Base-by-base conservation (phyloP, 345 rosid genomes). In the Kernera saxatilis region DNA sequence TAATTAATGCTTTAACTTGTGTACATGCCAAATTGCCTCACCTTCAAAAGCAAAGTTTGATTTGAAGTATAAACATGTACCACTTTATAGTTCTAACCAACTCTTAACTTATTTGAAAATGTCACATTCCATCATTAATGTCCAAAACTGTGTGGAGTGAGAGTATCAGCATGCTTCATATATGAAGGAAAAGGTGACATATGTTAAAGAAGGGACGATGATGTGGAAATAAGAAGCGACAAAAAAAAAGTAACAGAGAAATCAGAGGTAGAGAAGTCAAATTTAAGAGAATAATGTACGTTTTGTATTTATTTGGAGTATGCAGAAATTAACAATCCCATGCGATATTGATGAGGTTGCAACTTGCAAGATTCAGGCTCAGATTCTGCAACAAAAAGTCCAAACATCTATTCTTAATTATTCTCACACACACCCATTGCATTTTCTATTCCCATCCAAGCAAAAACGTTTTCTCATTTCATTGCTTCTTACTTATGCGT, bases 301-400 rank as follows among this genome's bases (percentile, higher is more conserved):
- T 70, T 63, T 63, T 55, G 60, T 54, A 50, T 32, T 51, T 60
- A 43, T 52, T 60, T 60, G 74, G 62, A 33, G 49, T 59, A 40
- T 52, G 46, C 62, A 61, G 57, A 67, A 74, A 36, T 63, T 26
- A 25, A 63, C 36, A 23, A 59, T 39, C 41, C 25, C 72, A 77
- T 77, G 77, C 77, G 68, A 65, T 50, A 39, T 71, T 35, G 74
- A 81, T 67, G 81, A 61, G 64, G 39, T 78, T 45, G 83, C 88
- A 74, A 79, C 73, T 77, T 51, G 84, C 88, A 74, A 79, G 76
- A 75, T 74, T 80, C 79, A 74, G 82, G 84, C 83, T 74, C 61
- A 63, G 77, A 72, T 65, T 65, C 77, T 72, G 83, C 79, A 74
- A 75, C 73, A 79, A 73, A 77, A 80, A 54, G 52, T 40, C 46